These are phyloP conservation scores for Domatiomyces globalis DNA, from an alignment of 2,329 filamentous ascomycete genomes.

Conservation along the genomic window DNA sequence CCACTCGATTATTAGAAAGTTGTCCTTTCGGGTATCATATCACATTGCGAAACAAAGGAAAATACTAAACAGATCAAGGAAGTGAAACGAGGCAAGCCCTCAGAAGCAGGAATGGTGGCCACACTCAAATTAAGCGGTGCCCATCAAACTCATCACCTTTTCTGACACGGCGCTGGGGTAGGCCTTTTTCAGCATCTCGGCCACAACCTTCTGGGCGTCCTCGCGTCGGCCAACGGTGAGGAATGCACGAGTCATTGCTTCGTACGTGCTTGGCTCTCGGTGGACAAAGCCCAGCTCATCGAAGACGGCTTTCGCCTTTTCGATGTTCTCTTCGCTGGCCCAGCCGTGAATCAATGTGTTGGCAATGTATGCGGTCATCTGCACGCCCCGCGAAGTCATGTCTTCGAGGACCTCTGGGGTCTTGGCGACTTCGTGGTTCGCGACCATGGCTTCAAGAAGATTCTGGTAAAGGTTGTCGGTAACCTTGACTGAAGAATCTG, in stretches of 20 bases:
- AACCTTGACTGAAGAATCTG: conserved; percentile 50
- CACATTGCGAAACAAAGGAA: conserved; percentile 1
- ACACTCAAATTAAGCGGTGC: conserved; percentile 25
- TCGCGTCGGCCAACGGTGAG: conserved; percentile 69
- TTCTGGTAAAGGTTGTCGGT: conserved; percentile 90
- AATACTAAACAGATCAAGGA: neutral
- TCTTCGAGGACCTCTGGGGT: conserved; percentile 59
- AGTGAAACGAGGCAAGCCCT: neutral
- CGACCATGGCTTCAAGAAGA: conserved; percentile 92
- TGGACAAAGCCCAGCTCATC: conserved; percentile 59
- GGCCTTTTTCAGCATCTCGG: conserved; percentile 79
- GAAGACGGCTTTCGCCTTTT: conserved; percentile 66
- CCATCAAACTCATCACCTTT: conserved; percentile 84
- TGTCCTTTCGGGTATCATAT: neutral
- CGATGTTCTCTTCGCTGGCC: conserved; percentile 69
- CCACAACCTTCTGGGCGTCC: conserved; percentile 61
- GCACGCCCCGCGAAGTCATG: conserved; percentile 61
- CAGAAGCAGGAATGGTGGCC: no score
- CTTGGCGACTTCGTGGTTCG: conserved; percentile 70
- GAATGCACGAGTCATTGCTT: conserved; percentile 93
- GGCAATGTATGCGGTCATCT: conserved; percentile 92
- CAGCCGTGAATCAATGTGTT: conserved; percentile 97
- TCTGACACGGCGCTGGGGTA: conserved; percentile 85
- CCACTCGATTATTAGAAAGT: neutral
- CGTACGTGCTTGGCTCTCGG: conserved; percentile 93